Conservation (phyloP, 2,329 filamentous ascomycete genomes). For the Talaromyces marneffei region DNA sequence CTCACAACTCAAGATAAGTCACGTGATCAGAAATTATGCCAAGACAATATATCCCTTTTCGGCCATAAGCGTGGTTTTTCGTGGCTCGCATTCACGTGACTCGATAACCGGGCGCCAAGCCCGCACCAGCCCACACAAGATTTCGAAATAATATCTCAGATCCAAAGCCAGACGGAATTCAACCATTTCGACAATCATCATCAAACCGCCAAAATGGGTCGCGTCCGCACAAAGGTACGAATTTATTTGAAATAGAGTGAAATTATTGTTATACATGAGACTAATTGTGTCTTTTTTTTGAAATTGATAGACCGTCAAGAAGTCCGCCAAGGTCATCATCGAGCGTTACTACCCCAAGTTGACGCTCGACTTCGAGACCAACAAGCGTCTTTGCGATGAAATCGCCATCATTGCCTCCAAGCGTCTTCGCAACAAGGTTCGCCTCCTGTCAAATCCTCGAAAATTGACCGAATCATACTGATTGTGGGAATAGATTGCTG, state of each 20-base stretch:
- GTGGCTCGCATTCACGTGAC: slow-evolving; percentile 14
- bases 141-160: background rate
- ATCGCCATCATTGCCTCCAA: slow-evolving; percentile 99
- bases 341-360: slow-evolving; percentile 97
- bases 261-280: background rate
- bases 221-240: slow-evolving; percentile 43
- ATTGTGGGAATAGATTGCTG: slow-evolving; percentile 64
- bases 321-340: slow-evolving; percentile 99
- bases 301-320: slow-evolving; percentile 60
- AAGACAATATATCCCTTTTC: background rate
- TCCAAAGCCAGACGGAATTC: background rate
- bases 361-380: slow-evolving; percentile 99
- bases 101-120: slow-evolving; percentile 12
- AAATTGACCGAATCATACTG: background rate
- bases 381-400: slow-evolving; percentile 99
- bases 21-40: background rate
- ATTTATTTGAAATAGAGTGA: background rate
- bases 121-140: slow-evolving; percentile 12
- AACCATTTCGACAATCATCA: slow-evolving; percentile 12
- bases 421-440: slow-evolving; percentile 97
- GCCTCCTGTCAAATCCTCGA: background rate
- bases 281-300: background rate
- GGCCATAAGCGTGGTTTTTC: background rate
- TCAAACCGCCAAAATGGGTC: slow-evolving; percentile 44
- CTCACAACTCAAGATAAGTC: background rate